Conservation (phyloP, 2,329 filamentous ascomycete species). For the Diaporthe sp. region DNA sequence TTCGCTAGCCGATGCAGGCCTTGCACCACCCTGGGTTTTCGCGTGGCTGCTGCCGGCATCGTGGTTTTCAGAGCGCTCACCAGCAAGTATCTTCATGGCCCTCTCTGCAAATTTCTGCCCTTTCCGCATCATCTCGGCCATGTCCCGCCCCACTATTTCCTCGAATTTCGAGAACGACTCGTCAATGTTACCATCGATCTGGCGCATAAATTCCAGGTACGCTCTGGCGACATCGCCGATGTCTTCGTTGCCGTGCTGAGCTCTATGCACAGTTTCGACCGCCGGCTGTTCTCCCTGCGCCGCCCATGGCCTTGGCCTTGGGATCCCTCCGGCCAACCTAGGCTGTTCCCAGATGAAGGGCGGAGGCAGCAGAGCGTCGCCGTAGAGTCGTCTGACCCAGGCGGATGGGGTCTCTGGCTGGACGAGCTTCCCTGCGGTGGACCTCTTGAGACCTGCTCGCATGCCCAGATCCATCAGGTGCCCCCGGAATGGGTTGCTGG, state of each 20-base stretch:
- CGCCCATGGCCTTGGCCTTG: background rate
- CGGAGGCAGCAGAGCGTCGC: slow-evolving; percentile 34
- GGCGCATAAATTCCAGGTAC: background rate
- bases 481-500: slow-evolving; percentile 54
- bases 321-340: background rate
- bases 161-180: background rate
- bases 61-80: background rate
- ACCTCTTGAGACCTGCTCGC: slow-evolving; percentile 34
- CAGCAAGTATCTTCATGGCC: background rate
- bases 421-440: slow-evolving; percentile 11
- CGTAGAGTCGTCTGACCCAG: slow-evolving; percentile 40
- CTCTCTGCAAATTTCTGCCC: background rate
- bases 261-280: too few species aligned
- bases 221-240: background rate
- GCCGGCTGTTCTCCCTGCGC: background rate
- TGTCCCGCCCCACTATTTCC: background rate
- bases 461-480: slow-evolving; percentile 56
- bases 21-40: background rate
- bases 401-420: slow-evolving; percentile 33
- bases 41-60: background rate
- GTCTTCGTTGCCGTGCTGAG: background rate
- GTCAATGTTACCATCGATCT: background rate
- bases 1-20: background rate
- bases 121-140: slow-evolving; percentile 10
- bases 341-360: slow-evolving; percentile 7